Evolutionary conservation across 305 asterid genomes (phyloP), one percentile per base, ranked within the genome.

Genomic region (Euphrasia arctica): DNA sequence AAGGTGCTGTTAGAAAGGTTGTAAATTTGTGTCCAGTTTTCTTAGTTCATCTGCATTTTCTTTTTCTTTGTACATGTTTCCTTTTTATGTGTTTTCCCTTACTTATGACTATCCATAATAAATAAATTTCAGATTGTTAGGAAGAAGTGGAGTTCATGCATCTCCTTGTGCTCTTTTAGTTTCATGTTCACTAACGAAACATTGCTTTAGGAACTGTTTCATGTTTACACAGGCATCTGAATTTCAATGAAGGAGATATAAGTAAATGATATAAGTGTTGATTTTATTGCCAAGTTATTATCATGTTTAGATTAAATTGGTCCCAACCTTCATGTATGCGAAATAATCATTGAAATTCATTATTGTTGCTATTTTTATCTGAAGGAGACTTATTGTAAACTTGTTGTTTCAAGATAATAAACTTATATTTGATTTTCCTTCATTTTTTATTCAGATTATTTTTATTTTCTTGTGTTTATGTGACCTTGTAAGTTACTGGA

Each of bases 1-100:
- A 84, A 71, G 75, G 76, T 73, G 58, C 93, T 68, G 74, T 75
- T 70, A 87, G 78, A 70, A 89, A 94, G 99, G 99, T 90, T 78
- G 66, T 22, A 8, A 42, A 7, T 60, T 29, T 54, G 65, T 65
- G 10, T 55, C 3, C 10, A 9, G 36, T 55, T 73, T 29, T 75
- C 59, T 47, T 56, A 25, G 25, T 43, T 52, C 14, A 4, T 59
- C 45, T 29, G 22, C 56, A 50, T 29, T 29, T 48, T 25, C 27
- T 27, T 72, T 58, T 18, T 67, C 65, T 45, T 55, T 36, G 54
- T 58, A 1, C 31, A 32, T 48, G 45, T 51, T 39, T 56, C 50
- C 60, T 29, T 25, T 67, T 15, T 64, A 4, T 4, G 18, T 9
- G 43, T 43, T 42, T 48, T 7, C n/a, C 6, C 12, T 43, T 25